phyloP scores from a whole-genome alignment of 2,329 filamentous ascomycete species.

The Xylaria sp. region DNA sequence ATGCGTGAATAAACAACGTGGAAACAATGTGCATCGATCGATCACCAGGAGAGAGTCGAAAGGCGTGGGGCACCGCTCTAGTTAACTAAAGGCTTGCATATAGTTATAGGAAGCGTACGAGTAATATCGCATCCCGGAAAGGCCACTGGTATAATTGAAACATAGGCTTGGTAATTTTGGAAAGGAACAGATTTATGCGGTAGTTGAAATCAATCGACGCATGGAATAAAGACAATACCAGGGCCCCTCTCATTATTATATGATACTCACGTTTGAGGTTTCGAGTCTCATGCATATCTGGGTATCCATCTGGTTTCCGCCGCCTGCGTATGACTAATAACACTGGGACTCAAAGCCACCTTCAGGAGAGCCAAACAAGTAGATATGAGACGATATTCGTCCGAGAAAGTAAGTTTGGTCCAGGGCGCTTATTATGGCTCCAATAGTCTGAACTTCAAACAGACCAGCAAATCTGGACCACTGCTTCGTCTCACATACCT shows the following conservation, averaged over 20 bases:
- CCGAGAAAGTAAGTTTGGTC: neutral
- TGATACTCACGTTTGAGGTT: slow-evolving; percentile 30
- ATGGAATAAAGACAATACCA: slow-evolving; percentile 8
- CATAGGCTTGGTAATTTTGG: neutral
- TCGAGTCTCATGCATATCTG: slow-evolving; percentile 8
- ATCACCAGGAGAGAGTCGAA: too few relatives aligned
- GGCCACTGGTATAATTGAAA: neutral
- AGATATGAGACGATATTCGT: neutral
- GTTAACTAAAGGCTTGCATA: too few relatives aligned
- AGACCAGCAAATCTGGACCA: neutral
- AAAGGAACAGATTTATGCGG: neutral
- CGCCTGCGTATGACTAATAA: neutral
- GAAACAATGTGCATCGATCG: too few relatives aligned
- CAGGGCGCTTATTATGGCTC: neutral
- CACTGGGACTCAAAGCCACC: too few relatives aligned
- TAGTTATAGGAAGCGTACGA: neutral
- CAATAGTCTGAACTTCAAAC: neutral
- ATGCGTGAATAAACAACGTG: too few relatives aligned
- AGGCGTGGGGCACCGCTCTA: too few relatives aligned
- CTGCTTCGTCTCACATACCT: neutral
- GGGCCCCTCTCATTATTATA: slow-evolving; percentile 17
- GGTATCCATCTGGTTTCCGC: neutral
- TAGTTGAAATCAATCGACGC: neutral
- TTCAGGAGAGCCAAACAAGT: neutral
- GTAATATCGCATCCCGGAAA: neutral